Conservation (phyloP, 345 rosid species). For the Stellera chamaejasme region DNA sequence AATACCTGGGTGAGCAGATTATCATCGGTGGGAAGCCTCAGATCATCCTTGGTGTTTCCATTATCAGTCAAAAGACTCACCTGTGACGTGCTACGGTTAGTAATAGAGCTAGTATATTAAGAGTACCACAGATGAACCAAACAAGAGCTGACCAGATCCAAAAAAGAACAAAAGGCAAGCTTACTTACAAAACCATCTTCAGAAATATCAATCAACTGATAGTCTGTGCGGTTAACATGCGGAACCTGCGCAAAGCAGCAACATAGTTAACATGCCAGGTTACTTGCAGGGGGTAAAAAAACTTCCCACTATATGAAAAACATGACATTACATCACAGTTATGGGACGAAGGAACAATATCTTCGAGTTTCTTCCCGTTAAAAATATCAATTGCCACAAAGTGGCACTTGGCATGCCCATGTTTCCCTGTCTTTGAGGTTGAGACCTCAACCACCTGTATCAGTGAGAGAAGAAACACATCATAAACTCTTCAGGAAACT, state of each 20-base stretch:
- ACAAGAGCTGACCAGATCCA: not conserved
- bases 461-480: not conserved
- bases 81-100: constrained; percentile 12
- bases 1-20: constrained; percentile 50
- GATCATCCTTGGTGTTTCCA: constrained; percentile 68
- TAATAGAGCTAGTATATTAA: not conserved
- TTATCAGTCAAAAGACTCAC: constrained; percentile 66
- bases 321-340: constrained; percentile 49
- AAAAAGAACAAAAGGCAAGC: not conserved
- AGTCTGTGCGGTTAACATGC: constrained; percentile 62
- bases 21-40: constrained; percentile 71
- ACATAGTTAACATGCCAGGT: not conserved
- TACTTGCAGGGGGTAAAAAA: not conserved
- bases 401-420: constrained; percentile 80
- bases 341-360: constrained; percentile 72
- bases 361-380: constrained; percentile 67
- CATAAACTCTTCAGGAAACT: not conserved
- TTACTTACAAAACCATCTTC: constrained; percentile 77
- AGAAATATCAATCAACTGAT: constrained; percentile 68
- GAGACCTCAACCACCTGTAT: constrained; percentile 73
- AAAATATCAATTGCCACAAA: constrained; percentile 67
- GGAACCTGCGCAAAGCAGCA: constrained; percentile 40
- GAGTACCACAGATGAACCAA: not conserved
- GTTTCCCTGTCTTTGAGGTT: constrained; percentile 74
- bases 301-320: not conserved